Evolutionary conservation across 345 rosid genomes (phyloP), one percentile per base, ranked within the genome.

Genomic region (Cardamine occulta): DNA sequence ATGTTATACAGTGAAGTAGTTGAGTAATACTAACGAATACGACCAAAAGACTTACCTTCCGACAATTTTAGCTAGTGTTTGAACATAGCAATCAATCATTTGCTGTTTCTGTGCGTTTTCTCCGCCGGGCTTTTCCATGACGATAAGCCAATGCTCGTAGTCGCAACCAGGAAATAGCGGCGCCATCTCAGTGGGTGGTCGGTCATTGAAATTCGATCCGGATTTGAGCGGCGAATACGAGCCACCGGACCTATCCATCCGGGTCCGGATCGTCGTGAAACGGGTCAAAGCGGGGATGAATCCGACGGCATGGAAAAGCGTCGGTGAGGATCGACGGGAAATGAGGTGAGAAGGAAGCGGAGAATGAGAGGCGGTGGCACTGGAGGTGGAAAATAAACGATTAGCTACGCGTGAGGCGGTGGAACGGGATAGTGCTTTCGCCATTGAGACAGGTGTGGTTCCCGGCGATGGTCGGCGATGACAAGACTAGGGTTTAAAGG

Each of bases 151-250:
- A 81, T 95, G 99, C 81, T 89, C 81, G 70, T 92, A 95, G 39
- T 95, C 99, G 63, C 97, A 90, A 0, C 97, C 99, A 1, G 97
- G 93, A 61, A 92, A 95, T 15, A 92, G 92, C 34, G 97, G 96
- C n/a, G 93, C 88, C 97, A 90, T 92, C 61, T 95, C 97, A 19
- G 88, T 92, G 18, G 97, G 97, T 5, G 97, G 94, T 18, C 97
- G 86, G 82, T 95, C 93, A 72, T 93, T 89, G 83, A 85, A 89
- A 80, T 86, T 90, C 3, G 97, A 89, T 26, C 89, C 88, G 2
- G 96, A 88, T 68, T 92, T 95, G 48, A 95, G 82, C 0, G 98
- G 98, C 0, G 97, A 90, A 81, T 91, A 94, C 1, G 93, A 81
- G 12, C 76, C 66, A 1, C 97, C 97, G 2, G 94, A 70, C 40